These are phyloP conservation scores for Oropetium thomaeum DNA, from an alignment of 176 grass and related monocot species.

Conservation along the genomic window DNA sequence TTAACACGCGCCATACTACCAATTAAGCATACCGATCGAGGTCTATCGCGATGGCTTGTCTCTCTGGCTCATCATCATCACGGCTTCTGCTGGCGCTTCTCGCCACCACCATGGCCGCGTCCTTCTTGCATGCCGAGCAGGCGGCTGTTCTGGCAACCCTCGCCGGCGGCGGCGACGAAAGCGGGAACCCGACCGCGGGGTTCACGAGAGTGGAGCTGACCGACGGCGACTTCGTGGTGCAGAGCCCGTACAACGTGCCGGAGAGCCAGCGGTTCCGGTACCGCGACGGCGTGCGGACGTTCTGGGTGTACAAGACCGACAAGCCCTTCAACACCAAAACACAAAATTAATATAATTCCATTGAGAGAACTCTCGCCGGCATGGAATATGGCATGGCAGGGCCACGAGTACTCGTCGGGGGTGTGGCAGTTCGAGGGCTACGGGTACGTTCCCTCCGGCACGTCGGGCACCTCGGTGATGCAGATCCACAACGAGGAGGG, in stretches of 20 bases:
- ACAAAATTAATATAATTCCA: too few species aligned
- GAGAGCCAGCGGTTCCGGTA: conserved; percentile 6
- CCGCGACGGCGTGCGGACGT: conserved; percentile 13
- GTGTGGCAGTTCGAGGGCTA: conserved; percentile 62
- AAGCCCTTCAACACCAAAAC: conserved; percentile 35
- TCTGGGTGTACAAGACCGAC: conserved; percentile 45
- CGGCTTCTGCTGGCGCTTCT: not conserved
- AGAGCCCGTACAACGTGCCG: conserved; percentile 40
- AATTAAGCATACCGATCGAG: too few species aligned
- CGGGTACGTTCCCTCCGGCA: conserved; percentile 29
- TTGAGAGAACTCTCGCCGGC: too few species aligned
- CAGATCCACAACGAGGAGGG: not conserved
- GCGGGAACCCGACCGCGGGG: conserved; percentile 19
- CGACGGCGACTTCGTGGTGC: conserved; percentile 7
- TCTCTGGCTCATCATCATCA: not conserved
- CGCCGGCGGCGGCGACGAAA: too few species aligned
- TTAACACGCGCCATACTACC: too few species aligned
- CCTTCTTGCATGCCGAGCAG: not conserved
- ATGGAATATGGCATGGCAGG: not conserved
- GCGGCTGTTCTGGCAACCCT: not conserved
- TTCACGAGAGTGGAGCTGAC: conserved; percentile 34
- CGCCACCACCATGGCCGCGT: not conserved
- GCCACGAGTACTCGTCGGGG: conserved; percentile 40
- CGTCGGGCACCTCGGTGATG: conserved; percentile 31
- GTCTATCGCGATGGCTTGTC: not conserved